Conservation (phyloP, 2,329 filamentous ascomycete genomes). For the Ophiostoma fasciatum region DNA sequence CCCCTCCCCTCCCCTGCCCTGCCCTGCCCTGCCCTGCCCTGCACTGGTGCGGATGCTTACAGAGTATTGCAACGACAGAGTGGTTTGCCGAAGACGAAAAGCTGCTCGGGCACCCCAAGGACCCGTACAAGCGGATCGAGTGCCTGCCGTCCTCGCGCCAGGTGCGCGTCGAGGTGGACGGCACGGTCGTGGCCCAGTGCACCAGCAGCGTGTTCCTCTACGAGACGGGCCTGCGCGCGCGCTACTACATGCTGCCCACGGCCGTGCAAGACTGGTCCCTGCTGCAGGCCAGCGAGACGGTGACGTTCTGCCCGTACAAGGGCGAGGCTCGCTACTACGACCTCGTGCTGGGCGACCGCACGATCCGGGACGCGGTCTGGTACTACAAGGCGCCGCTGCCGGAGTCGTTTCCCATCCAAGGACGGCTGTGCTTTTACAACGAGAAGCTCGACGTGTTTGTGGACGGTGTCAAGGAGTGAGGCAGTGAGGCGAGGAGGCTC, state of each 20-base stretch:
- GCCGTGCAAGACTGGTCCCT: constrained; percentile 26
- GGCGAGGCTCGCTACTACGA: constrained; percentile 49
- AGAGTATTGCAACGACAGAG: too few relatives aligned
- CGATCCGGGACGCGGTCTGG: constrained; percentile 31
- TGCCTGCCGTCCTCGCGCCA: constrained; percentile 38
- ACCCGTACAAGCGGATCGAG: constrained; percentile 52
- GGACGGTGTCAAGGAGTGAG: constrained; percentile 26
- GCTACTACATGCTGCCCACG: constrained; percentile 44
- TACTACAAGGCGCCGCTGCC: constrained; percentile 42
- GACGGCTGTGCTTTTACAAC: constrained; percentile 46
- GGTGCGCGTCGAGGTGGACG: constrained; percentile 34
- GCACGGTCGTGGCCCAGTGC: constrained; percentile 31
- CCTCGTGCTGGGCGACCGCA: constrained; percentile 29
- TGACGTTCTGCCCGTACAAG: constrained; percentile 52
- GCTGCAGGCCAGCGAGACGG: constrained; percentile 33
- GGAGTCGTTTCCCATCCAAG: constrained; percentile 41
- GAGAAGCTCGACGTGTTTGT: constrained; percentile 51
- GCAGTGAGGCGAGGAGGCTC: too few relatives aligned
- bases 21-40: too few relatives aligned
- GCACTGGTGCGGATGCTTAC: too few relatives aligned
- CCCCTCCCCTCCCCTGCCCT: too few relatives aligned
- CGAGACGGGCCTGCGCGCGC: constrained; percentile 43
- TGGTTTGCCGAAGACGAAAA: constrained; percentile 25
- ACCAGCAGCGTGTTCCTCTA: constrained; percentile 36
- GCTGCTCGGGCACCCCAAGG: constrained; percentile 41